Percentiles rank a stretch among this genome's conserved stretches.
phyloP scores from a whole-genome alignment of 2,329 filamentous ascomycete genomes.

The Emmonsia crescens region DNA sequence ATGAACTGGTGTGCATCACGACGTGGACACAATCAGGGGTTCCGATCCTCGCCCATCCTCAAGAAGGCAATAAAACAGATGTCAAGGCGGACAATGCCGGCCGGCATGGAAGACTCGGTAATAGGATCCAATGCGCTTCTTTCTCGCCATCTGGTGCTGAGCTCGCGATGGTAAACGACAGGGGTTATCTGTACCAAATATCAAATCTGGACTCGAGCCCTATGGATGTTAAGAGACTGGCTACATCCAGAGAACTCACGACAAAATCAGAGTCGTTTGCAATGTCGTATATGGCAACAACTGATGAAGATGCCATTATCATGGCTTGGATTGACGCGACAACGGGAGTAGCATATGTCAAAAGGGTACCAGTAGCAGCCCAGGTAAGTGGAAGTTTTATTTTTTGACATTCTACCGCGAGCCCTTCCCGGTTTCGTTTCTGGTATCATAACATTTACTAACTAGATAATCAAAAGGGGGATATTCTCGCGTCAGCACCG shows the following conservation, averaged over 20 bases:
- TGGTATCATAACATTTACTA: background rate
- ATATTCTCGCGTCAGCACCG: background rate
- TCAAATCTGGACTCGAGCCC: conserved; percentile 30
- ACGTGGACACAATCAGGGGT: conserved; percentile 36
- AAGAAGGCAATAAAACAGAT: conserved; percentile 27
- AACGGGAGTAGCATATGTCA: conserved; percentile 24
- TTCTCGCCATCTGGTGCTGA: conserved; percentile 31
- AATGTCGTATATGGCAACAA: conserved; percentile 29
- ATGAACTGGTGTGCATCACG: conserved; percentile 30
- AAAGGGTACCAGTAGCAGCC: conserved; percentile 13
- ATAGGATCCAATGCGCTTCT: conserved; percentile 29
- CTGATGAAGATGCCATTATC: conserved; percentile 30
- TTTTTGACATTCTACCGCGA: background rate
- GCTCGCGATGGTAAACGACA: conserved; percentile 34
- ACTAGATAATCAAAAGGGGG: background rate
- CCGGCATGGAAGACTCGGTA: conserved; percentile 27
- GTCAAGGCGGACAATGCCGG: conserved; percentile 23
- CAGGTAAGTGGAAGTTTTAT: background rate
- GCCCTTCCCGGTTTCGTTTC: too few species aligned
- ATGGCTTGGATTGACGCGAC: conserved; percentile 31
- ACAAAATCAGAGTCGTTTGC: conserved; percentile 29
- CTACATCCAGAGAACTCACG: conserved; percentile 29
- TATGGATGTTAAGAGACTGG: conserved; percentile 28
- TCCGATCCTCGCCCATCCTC: conserved; percentile 31
- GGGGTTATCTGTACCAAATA: conserved; percentile 31